Conservation (phyloP, 306 rosid species). For the Quercus berberidifolia region DNA sequence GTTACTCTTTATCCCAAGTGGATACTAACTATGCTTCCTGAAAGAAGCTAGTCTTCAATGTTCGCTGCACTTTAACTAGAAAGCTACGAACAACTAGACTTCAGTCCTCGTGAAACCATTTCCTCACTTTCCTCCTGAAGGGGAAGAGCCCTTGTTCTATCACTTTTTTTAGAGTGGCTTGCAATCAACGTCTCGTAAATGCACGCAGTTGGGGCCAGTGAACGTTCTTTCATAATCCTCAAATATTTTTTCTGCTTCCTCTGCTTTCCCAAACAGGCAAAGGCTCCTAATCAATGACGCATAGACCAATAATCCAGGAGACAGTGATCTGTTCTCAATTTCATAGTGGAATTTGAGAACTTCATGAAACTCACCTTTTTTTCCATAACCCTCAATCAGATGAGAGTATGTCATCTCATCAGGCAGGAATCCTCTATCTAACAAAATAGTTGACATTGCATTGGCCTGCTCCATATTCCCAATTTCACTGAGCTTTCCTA, state of each 20-base stretch:
- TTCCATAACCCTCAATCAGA: conserved; percentile 54
- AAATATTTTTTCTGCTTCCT: conserved; percentile 62
- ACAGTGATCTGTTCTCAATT: conserved; percentile 51
- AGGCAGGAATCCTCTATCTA: conserved; percentile 44
- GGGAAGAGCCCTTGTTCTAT: no score
- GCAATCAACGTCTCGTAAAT: conserved; percentile 42
- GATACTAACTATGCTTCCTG: background rate
- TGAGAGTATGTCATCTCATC: conserved; percentile 33
- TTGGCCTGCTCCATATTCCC: conserved; percentile 53
- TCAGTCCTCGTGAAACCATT: no score
- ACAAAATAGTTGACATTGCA: conserved; percentile 43
- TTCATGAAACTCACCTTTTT: conserved; percentile 37
- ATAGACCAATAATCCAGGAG: conserved; percentile 56
- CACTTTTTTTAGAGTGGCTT: conserved; percentile 1
- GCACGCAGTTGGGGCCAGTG: conserved; percentile 23
- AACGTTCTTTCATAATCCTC: conserved; percentile 56
- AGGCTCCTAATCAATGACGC: conserved; percentile 43
- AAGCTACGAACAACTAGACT: background rate
- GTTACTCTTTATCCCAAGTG: background rate
- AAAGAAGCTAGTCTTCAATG: conserved; percentile 9
- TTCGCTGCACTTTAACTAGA: background rate
- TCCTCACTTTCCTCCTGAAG: no score
- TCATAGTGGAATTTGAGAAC: conserved; percentile 72
- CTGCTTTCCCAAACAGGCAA: conserved; percentile 49
- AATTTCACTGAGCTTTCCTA: conserved; percentile 44